Conservation (phyloP, 768 basidiomycete species). For the Phanerochaete sordida region DNA sequence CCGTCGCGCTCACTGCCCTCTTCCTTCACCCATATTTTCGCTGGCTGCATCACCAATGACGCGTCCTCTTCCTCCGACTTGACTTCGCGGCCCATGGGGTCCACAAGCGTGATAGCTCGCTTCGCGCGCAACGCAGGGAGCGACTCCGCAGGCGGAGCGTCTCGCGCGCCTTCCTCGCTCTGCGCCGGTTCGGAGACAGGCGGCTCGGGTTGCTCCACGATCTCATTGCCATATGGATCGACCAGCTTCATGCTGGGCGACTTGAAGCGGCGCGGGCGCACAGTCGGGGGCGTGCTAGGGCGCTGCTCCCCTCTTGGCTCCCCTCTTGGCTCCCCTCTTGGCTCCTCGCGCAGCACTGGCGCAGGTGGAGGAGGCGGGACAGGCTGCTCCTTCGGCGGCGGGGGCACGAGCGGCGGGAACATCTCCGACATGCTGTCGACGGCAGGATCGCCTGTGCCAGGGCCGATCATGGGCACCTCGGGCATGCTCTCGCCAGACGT, state of each 20-base stretch:
- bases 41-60: not conserved
- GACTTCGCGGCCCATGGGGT: conserved; percentile 66
- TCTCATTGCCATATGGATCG: conserved; percentile 65
- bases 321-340: not conserved
- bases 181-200: not conserved
- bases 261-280: conserved; percentile 34
- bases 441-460: conserved; percentile 2
- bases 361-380: not conserved
- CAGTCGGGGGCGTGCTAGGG: conserved; percentile 19
- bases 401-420: conserved; percentile 7
- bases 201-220: conserved; percentile 6
- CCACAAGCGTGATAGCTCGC: conserved; percentile 55
- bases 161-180: conserved; percentile 17
- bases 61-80: conserved; percentile 25
- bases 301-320: conserved; percentile 12
- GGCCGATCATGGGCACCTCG: conserved; percentile 11
- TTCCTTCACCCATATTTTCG: not conserved
- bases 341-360: not conserved
- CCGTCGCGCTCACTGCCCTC: not conserved
- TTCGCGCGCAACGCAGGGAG: conserved; percentile 28
- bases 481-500: conserved; percentile 18
- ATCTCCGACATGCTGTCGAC: conserved; percentile 13
- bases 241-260: conserved; percentile 56
- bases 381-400: not conserved
- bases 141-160: not conserved